Evolutionary conservation across 179 eudicot genomes (phyloP).

Genomic region (Pouteria campechiana): DNA sequence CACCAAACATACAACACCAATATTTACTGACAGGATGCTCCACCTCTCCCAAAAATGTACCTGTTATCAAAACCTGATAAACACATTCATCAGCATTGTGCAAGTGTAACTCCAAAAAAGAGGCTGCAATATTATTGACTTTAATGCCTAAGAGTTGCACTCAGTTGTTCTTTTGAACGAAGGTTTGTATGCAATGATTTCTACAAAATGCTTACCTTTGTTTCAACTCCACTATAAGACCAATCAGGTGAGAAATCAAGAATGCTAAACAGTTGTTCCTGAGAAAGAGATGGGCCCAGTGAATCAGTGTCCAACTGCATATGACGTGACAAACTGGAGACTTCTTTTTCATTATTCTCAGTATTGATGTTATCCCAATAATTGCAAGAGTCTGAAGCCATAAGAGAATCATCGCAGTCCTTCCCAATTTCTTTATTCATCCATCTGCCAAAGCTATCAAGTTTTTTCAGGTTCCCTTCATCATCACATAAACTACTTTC

Average conservation of each 20-base stretch:
- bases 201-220: conserved; percentile 30
- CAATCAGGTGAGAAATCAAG: conserved; percentile 53
- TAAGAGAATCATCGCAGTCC: conserved; percentile 35
- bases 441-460: conserved; percentile 74
- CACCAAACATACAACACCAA: conserved; percentile 78
- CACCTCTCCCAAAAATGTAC: conserved; percentile 36
- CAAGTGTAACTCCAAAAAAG: neutral
- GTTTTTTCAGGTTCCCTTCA: conserved; percentile 35
- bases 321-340: conserved; percentile 17
- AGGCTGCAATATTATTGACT: neutral
- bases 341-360: conserved; percentile 24
- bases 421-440: conserved; percentile 52
- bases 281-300: conserved; percentile 59
- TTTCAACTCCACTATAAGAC: conserved; percentile 31
- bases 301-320: conserved; percentile 35
- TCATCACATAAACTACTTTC: neutral
- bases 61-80: conserved; percentile 35
- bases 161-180: too few relatives aligned
- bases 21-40: conserved; percentile 17
- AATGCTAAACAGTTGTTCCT: conserved; percentile 64
- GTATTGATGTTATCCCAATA: conserved; percentile 48
- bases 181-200: too few relatives aligned
- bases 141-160: too few relatives aligned
- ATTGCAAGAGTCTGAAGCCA: conserved; percentile 40
- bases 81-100: neutral